Conservation (phyloP, 371 early-diverging fungal species). For the Mucor irregularis region DNA sequence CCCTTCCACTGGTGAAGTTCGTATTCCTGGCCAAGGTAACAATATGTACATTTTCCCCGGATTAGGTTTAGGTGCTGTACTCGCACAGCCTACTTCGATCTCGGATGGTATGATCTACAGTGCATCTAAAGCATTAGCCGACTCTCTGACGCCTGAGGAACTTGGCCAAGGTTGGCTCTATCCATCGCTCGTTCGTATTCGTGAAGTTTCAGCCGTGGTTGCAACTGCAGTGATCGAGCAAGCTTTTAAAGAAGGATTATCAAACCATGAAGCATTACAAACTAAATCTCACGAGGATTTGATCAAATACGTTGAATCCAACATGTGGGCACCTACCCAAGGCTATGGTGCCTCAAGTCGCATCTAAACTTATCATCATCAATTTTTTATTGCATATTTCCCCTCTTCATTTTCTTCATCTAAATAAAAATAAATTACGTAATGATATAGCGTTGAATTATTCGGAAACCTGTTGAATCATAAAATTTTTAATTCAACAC, state of each 20-base stretch:
- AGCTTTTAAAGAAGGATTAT: slow-evolving; percentile 60
- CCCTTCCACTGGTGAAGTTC: slow-evolving; percentile 56
- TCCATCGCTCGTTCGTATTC: slow-evolving; percentile 81
- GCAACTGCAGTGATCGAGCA: slow-evolving; percentile 75
- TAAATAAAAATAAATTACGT: not conserved
- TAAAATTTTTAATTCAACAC: too few relatives aligned
- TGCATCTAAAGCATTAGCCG: slow-evolving; percentile 77
- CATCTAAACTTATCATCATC: slow-evolving; percentile 2
- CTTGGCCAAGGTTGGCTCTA: slow-evolving; percentile 67
- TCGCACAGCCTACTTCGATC: slow-evolving; percentile 66
- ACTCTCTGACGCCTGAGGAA: slow-evolving; percentile 72
- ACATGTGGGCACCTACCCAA: slow-evolving; percentile 16
- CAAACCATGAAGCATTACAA: slow-evolving; percentile 6
- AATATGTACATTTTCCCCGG: slow-evolving; percentile 94
- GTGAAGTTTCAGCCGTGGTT: slow-evolving; percentile 73
- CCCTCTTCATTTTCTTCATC: not conserved
- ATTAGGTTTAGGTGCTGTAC: slow-evolving; percentile 80
- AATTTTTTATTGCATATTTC: too few relatives aligned
- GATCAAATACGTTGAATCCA: slow-evolving; percentile 4
- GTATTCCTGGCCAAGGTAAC: slow-evolving; percentile 87
- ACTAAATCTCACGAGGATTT: slow-evolving; percentile 10
- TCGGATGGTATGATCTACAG: slow-evolving; percentile 81
- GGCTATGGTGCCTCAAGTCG: slow-evolving; percentile 1
- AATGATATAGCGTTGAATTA: too few relatives aligned
- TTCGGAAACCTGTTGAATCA: too few relatives aligned